Base-by-base conservation (phyloP, 2,329 filamentous ascomycete species). In the Trichoderma lentiforme region DNA sequence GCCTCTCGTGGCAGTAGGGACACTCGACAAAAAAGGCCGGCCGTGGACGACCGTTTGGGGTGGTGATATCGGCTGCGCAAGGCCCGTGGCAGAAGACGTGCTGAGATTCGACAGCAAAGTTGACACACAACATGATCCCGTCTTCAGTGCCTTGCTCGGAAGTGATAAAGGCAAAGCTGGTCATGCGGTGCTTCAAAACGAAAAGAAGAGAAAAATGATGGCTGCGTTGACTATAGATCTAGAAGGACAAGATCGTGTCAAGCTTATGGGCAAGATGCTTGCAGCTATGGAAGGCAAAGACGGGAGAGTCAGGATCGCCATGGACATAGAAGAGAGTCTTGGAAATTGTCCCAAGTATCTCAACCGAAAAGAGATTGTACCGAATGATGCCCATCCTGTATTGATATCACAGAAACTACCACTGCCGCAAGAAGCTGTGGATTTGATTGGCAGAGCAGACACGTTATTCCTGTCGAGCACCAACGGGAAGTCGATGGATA, bases 401-500 rank as follows among this genome's bases (percentile, higher is more conserved):
- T 18, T 57, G 3, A 57, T 57, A 18, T 26, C 24, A 26, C 53
- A 57, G 15, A 18, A 8, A 5, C 8, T 57, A 8, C 53, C 53
- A 0, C 1, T 28, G 24, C 53, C 24, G 14, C 53, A 57, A 28
- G 53, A 57, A 28, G 24, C 53, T 6, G 53, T 57, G 24, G 26
- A 30, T 6, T 57, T 57, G 53, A 57, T 57, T 18, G 53, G 53
- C 53, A 28, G 15, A 30, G 53, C 53, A 26, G 53, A 57, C 53
- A 57, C 53, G 4, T 30, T 57, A 8, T 57, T 57, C 81, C 82
- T 97, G 56, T 91, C 92, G n/a, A 92, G 89, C 24, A 87, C 87
- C 0, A 86, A 91, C 76, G 85, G 88, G 18, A 80, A 83, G 14
- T 89, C 90, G 70, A 96, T 97, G 93, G 93, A 97, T 80, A 92